phyloP scores from a whole-genome alignment of 176 grass and related monocot genomes.

The Carex littledalei region DNA sequence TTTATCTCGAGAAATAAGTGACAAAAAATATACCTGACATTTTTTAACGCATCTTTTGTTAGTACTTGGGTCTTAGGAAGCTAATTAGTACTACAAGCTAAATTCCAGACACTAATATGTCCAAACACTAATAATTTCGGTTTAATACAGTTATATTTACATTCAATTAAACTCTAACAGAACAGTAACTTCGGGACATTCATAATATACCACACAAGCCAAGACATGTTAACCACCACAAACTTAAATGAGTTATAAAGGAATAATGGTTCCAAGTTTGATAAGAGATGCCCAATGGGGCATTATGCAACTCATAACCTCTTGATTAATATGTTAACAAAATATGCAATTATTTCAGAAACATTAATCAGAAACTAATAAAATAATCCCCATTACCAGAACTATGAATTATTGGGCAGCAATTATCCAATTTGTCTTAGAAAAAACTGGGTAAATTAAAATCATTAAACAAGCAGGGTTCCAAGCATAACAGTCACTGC shows the following conservation, averaged over 20 bases:
- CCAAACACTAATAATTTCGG: too few species aligned
- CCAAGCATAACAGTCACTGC: conserved; percentile 41
- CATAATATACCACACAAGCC: background rate
- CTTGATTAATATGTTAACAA: background rate
- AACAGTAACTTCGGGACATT: background rate
- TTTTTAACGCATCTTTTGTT: too few species aligned
- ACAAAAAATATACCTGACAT: too few species aligned
- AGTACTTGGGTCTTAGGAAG: too few species aligned
- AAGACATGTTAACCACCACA: background rate
- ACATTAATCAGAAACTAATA: background rate
- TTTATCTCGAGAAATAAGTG: too few species aligned
- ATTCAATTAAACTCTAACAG: too few species aligned
- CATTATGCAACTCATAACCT: background rate
- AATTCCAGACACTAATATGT: too few species aligned
- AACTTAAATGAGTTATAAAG: background rate
- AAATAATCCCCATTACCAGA: background rate
- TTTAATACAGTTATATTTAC: too few species aligned
- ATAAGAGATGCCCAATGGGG: background rate
- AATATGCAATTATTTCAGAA: background rate
- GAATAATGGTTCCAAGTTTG: background rate
- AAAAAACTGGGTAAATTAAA: background rate
- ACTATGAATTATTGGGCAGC: background rate
- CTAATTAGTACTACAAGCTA: too few species aligned
- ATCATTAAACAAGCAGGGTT: conserved; percentile 25
- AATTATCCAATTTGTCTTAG: background rate